Evolutionary conservation across 345 rosid genomes (phyloP).

Genomic region (Sonneratia caseolaris): DNA sequence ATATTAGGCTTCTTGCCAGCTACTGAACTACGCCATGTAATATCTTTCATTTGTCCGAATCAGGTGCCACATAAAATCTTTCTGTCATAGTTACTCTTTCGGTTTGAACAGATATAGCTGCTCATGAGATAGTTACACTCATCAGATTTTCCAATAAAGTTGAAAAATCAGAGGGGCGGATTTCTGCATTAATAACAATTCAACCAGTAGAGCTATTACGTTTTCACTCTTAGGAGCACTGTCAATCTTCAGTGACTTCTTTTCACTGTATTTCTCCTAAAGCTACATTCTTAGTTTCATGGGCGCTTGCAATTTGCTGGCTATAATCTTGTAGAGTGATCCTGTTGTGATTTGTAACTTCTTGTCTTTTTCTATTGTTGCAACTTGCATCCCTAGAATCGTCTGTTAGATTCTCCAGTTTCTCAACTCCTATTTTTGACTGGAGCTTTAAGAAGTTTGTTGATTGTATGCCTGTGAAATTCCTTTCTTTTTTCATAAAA

Average conservation of each 20-base stretch:
- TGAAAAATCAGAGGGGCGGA: neutral
- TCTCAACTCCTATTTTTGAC: neutral
- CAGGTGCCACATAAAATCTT: neutral
- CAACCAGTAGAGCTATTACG: neutral
- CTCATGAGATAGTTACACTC: no score
- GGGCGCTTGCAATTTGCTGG: neutral
- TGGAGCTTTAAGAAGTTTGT: neutral
- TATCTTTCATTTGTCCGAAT: neutral
- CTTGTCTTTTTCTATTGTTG: neutral
- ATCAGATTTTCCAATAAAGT: neutral
- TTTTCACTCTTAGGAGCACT: neutral
- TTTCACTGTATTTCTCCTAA: neutral
- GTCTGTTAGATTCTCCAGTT: neutral
- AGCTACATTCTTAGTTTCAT: neutral
- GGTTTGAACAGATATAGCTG: neutral
- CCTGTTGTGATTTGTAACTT: neutral
- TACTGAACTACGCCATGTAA: neutral
- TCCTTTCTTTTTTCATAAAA: neutral
- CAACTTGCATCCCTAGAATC: neutral
- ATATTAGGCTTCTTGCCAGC: neutral
- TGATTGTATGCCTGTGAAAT: neutral
- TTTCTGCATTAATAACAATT: neutral
- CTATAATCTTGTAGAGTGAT: neutral
- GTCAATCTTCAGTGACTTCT: neutral
- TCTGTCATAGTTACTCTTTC: neutral